phyloP scores from a whole-genome alignment of 176 grass and related monocot species.

The Bonia amplexicaulis region DNA sequence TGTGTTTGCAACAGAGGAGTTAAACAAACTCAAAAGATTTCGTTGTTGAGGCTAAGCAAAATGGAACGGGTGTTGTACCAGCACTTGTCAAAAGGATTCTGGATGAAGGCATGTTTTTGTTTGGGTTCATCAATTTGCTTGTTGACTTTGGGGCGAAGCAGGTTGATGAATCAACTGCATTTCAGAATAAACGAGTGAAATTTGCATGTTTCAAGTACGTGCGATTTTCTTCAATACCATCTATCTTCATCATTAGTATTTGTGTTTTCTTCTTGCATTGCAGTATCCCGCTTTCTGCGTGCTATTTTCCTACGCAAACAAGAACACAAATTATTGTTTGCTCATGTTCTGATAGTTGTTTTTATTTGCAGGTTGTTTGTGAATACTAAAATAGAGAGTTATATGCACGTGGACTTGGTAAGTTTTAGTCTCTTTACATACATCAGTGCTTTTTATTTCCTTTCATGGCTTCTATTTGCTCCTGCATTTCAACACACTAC shows the following conservation, averaged over 20 bases:
- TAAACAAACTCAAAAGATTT: constrained; percentile 56
- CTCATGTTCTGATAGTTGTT: constrained; percentile 14
- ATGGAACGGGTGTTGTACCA: constrained; percentile 31
- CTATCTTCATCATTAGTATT: neutral
- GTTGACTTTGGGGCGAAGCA: constrained; percentile 34
- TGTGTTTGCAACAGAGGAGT: constrained; percentile 47
- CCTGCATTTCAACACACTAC: neutral
- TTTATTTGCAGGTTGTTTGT: constrained; percentile 61
- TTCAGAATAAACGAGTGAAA: constrained; percentile 51
- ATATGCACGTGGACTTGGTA: constrained; percentile 61
- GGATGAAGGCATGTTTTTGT: constrained; percentile 57
- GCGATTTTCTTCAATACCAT: neutral
- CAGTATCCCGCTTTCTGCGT: neutral
- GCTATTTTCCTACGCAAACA: neutral
- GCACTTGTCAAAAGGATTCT: constrained; percentile 82
- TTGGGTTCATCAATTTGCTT: constrained; percentile 76
- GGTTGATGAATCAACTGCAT: constrained; percentile 53
- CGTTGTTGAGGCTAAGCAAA: constrained; percentile 56
- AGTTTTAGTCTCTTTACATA: constrained; percentile 13
- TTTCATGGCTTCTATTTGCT: neutral
- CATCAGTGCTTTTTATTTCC: neutral
- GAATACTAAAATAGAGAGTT: constrained; percentile 45
- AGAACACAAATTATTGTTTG: constrained; percentile 3
- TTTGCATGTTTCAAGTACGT: constrained; percentile 66
- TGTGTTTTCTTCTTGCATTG: neutral